Base-by-base conservation (phyloP, 2,329 filamentous ascomycete genomes). In the Aspergillus fructus region DNA sequence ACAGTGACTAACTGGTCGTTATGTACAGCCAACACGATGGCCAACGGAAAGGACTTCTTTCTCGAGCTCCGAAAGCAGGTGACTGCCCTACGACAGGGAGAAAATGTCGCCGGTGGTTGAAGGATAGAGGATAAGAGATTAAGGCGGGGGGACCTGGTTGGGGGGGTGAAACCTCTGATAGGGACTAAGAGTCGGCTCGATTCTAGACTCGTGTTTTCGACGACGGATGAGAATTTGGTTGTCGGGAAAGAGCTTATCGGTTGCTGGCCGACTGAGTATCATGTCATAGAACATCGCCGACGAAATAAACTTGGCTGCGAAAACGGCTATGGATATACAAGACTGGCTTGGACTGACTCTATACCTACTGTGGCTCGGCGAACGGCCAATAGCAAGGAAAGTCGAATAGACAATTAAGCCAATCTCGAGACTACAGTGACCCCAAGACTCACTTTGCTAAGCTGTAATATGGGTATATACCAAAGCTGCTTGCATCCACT, bases 1-100 rank as follows among this genome's bases (percentile, higher is more conserved):
- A n/a, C 33, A n/a, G 15, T 55, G 30, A 42, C 24, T n/a, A 30
- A 52, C 40, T 45, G 17, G 51, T 39, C 15, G 42, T 23, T 21
- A 37, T 37, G 12, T 54, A 21, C 58, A 80, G 78, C 77, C 37
- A 79, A 79, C 57, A 71, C 71, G 2, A 80, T 80, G 78, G 74
- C 72, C 4, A 79, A 74, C 58, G 77, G 77, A 8, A 80, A 77
- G 64, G 78, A 80, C 59, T 80, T 81, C 66, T 80, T 79, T 64
- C 67, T 79, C 49, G 78, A 81, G 59, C 71, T 81, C 30, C 75
- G 78, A 41, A 80, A 79, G 63, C 78, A 81, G 60, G 66, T 80
- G 12, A 69, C 75, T 2, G 63, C 71, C 11, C 64, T 78, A 41
- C 76, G 74, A 41, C 71, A 76, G 58, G 66, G 66, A 33, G 71